A percentile compares a stretch with the other conserved stretches of the same genome.
phyloP scores from a whole-genome alignment of 1,284 basidiomycete genomes.

The Volvariella volvacea region DNA sequence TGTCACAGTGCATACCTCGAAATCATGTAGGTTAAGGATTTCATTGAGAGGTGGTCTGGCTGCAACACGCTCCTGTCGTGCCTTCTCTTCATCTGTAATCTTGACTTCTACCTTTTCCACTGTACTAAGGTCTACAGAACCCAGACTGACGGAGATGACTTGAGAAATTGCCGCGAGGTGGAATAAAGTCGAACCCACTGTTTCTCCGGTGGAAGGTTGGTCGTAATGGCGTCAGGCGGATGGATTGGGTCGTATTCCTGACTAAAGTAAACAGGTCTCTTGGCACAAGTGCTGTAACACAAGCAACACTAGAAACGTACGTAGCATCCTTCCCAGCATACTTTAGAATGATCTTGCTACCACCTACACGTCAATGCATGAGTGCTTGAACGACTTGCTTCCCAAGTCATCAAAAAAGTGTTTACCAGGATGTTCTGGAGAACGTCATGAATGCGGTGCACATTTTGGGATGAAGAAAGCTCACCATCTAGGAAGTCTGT shows the following conservation, averaged over 20 bases:
- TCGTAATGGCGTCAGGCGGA: constrained; percentile 74
- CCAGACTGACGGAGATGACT: constrained; percentile 40
- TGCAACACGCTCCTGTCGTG: constrained; percentile 42
- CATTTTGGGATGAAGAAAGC: not conserved
- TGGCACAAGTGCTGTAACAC: not conserved
- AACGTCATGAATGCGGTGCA: not conserved
- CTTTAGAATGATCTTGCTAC: constrained; percentile 35
- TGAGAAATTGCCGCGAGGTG: not conserved
- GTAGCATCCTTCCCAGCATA: constrained; percentile 37
- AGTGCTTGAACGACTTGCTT: not conserved
- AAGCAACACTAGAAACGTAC: constrained; percentile 12
- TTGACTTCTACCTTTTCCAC: constrained; percentile 46
- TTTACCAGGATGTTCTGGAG: constrained; percentile 55
- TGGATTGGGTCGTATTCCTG: constrained; percentile 83
- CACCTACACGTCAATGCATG: constrained; percentile 17
- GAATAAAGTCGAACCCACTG: constrained; percentile 36
- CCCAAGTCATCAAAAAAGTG: not conserved
- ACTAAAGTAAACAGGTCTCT: constrained; percentile 19
- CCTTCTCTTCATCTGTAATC: constrained; percentile 57
- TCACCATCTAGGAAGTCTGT: constrained; percentile 15
- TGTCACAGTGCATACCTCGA: constrained; percentile 54
- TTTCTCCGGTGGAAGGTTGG: constrained; percentile 65
- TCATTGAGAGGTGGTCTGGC: constrained; percentile 63
- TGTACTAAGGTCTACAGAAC: constrained; percentile 60
- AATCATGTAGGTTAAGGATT: constrained; percentile 85